These are phyloP conservation scores for Melastoma candidum DNA, from an alignment of 441 rosid genomes.

Conservation along the genomic window DNA sequence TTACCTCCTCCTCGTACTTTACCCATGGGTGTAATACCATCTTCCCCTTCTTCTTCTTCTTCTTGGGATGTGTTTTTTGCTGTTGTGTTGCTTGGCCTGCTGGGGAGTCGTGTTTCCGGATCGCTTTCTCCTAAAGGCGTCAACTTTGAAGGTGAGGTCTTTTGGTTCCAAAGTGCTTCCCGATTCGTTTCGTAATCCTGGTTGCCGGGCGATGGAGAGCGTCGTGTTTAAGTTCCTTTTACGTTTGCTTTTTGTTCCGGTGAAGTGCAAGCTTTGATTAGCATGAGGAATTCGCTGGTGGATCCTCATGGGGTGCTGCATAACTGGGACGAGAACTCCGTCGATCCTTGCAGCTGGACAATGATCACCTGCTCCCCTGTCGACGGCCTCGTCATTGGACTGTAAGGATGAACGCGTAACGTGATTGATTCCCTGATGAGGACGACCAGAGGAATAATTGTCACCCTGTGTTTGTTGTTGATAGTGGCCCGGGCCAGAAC, in stretches of 20 bases:
- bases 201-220: too few species aligned
- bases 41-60: too few species aligned
- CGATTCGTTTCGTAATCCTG: too few species aligned
- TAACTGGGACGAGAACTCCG: constrained; percentile 3
- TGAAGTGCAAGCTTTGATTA: constrained; percentile 10
- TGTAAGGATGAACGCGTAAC: constrained; percentile 9
- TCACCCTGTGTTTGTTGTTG: background rate
- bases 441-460: background rate
- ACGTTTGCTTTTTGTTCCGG: background rate
- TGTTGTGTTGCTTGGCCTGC: too few species aligned
- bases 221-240: background rate
- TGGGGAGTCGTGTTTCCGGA: too few species aligned
- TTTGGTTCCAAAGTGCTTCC: background rate
- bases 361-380: constrained; percentile 4
- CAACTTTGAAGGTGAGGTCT: constrained; percentile 13
- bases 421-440: too few species aligned
- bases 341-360: constrained; percentile 13
- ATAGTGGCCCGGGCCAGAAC: constrained; percentile 10
- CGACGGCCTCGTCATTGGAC: constrained; percentile 2
- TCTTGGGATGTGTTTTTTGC: too few species aligned
- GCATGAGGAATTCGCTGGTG: background rate
- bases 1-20: too few species aligned
- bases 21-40: too few species aligned
- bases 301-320: constrained; percentile 7
- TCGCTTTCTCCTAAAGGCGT: constrained; percentile 7